A percentile compares a stretch with the other conserved stretches of the same genome.
Conservation (phyloP, 306 rosid genomes). For the Citrullus colocynthis region DNA sequence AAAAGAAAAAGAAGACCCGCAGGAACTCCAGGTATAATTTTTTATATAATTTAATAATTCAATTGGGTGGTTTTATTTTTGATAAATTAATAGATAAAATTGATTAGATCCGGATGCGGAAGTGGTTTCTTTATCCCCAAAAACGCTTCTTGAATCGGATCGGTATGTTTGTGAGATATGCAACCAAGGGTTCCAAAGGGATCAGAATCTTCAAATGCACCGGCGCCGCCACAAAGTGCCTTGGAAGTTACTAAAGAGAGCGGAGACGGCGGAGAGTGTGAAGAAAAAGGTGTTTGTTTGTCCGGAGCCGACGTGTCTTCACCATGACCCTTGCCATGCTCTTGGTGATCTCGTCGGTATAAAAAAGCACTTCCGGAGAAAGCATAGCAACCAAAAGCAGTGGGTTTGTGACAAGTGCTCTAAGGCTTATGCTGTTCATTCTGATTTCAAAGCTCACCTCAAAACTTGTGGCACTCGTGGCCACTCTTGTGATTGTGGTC, state of each 20-base stretch:
- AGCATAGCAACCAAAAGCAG: conserved; percentile 82
- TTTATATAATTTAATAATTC: too few relatives aligned
- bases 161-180: conserved; percentile 97
- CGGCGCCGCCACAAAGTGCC: conserved; percentile 85
- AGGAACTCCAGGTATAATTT: conserved; percentile 67
- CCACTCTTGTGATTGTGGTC: conserved; percentile 98
- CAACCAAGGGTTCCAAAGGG: conserved; percentile 90
- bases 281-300: conserved; percentile 82
- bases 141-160: conserved; percentile 75
- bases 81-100: too few relatives aligned
- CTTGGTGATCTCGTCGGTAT: conserved; percentile 94
- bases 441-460: conserved; percentile 95
- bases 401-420: conserved; percentile 90
- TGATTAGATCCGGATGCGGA: conserved; percentile 83
- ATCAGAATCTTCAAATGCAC: conserved; percentile 99
- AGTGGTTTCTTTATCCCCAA: conserved; percentile 86
- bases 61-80: too few relatives aligned
- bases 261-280: conserved; percentile 35
- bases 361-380: conserved; percentile 79
- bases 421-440: conserved; percentile 89
- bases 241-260: conserved; percentile 66
- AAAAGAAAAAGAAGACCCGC: conserved; percentile 94
- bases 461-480: conserved; percentile 98
- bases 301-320: conserved; percentile 75
- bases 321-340: conserved; percentile 85